Conservation (phyloP, 179 eudicot species). For the Monotropa hypopitys region DNA sequence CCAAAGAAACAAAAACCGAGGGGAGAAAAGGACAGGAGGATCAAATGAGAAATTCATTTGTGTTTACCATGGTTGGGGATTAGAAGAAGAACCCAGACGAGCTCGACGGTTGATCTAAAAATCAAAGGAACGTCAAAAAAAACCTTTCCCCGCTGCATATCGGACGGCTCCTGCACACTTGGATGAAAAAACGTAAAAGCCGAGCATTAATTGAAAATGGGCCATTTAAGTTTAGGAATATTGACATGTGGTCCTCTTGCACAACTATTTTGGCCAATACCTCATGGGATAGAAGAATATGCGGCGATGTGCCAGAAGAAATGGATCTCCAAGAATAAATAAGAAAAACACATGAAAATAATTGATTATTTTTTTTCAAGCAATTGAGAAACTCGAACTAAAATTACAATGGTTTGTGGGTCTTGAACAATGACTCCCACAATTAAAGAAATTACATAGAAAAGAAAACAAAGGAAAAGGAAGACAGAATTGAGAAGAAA, state of each 20-base stretch:
- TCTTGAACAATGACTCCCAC: too few species aligned
- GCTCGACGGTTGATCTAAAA: background rate
- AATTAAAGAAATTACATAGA: too few species aligned
- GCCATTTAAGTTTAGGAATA: background rate
- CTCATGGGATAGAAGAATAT: too few species aligned
- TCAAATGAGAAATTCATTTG: background rate
- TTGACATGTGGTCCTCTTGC: background rate
- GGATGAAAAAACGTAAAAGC: background rate
- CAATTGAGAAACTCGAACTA: too few species aligned
- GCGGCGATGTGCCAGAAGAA: too few species aligned
- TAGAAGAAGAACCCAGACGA: background rate
- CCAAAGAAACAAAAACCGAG: background rate
- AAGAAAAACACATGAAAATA: too few species aligned
- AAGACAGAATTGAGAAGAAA: too few species aligned
- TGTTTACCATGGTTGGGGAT: constrained; percentile 5
- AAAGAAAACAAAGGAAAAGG: too few species aligned
- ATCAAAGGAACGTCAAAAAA: background rate
- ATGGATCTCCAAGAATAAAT: too few species aligned
- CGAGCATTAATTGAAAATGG: background rate
- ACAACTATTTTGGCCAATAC: too few species aligned
- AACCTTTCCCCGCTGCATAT: background rate
- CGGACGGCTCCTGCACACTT: background rate
- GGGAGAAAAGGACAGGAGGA: background rate
- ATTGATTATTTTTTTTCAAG: too few species aligned
- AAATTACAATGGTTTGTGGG: too few species aligned